Percentiles rank a stretch among this genome's conserved stretches.
Evolutionary conservation across 2,329 filamentous ascomycete genomes (phyloP).

Genomic region (Monilinia fructigena): DNA sequence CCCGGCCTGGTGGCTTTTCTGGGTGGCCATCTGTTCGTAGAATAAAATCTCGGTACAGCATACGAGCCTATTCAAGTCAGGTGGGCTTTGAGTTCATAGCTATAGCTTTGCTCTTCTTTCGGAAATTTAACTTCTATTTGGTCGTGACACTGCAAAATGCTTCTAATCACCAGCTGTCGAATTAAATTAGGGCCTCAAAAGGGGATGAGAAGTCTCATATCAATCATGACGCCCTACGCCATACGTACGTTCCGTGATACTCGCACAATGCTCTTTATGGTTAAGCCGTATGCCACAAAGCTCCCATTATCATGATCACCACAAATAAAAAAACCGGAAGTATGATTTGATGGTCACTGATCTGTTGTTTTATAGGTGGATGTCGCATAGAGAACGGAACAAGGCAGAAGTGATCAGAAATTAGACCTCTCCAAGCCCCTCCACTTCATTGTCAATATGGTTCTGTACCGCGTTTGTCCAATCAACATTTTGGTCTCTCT

Average conservation of each 20-base stretch:
- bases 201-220: background rate
- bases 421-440: background rate
- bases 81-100: background rate
- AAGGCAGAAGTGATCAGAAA: background rate
- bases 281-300: background rate
- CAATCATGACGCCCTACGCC: background rate
- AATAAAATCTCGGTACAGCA: background rate
- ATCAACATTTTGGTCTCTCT: background rate
- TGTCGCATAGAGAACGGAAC: background rate
- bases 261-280: background rate
- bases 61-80: background rate
- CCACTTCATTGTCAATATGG: background rate
- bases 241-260: background rate
- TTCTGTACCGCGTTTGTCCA: background rate
- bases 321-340: no score
- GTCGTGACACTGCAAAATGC: background rate
- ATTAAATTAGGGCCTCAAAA: background rate
- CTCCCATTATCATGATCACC: background rate
- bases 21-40: background rate
- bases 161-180: background rate
- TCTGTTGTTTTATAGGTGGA: background rate
- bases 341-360: background rate
- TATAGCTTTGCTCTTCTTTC: background rate
- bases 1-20: background rate
- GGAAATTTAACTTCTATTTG: background rate